These are phyloP conservation scores for Russula foetens DNA, from an alignment of 768 basidiomycete species.

Conservation along the genomic window DNA sequence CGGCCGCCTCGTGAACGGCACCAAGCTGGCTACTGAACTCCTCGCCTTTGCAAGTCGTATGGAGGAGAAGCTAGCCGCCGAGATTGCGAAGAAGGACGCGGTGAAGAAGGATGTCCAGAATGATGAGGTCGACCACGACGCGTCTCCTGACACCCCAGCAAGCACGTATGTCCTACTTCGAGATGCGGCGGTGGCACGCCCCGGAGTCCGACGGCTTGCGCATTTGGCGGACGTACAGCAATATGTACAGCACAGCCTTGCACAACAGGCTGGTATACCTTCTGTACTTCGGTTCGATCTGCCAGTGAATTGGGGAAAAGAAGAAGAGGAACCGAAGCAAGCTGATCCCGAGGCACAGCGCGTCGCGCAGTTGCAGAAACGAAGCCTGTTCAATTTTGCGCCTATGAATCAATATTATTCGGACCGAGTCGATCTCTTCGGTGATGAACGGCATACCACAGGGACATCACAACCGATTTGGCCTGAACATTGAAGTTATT, in stretches of 20 bases:
- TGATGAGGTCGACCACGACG: background rate
- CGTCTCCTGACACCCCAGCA: background rate
- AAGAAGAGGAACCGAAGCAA: background rate
- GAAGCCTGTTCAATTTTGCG: background rate
- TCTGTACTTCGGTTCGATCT: background rate
- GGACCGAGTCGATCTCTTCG: background rate
- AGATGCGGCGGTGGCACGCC: background rate
- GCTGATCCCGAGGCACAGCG: background rate
- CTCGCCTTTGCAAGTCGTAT: constrained; percentile 2
- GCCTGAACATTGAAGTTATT: too few relatives aligned
- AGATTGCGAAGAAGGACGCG: background rate
- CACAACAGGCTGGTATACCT: background rate
- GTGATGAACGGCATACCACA: too few relatives aligned
- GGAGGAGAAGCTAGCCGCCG: constrained; percentile 2
- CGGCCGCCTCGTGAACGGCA: constrained; percentile 2
- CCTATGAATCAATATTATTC: too few relatives aligned
- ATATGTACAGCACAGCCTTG: constrained; percentile 6
- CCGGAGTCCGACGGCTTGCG: constrained; percentile 4
- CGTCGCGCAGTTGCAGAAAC: background rate
- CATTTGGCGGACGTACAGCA: constrained; percentile 16
- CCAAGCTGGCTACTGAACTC: constrained; percentile 8
- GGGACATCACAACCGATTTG: too few relatives aligned
- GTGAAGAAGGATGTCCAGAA: background rate
- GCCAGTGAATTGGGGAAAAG: background rate
- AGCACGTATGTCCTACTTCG: background rate